Percentiles rank a stretch among this genome's conserved stretches.
Conservation (phyloP, 345 rosid genomes). For the Hibiscus trionum region DNA sequence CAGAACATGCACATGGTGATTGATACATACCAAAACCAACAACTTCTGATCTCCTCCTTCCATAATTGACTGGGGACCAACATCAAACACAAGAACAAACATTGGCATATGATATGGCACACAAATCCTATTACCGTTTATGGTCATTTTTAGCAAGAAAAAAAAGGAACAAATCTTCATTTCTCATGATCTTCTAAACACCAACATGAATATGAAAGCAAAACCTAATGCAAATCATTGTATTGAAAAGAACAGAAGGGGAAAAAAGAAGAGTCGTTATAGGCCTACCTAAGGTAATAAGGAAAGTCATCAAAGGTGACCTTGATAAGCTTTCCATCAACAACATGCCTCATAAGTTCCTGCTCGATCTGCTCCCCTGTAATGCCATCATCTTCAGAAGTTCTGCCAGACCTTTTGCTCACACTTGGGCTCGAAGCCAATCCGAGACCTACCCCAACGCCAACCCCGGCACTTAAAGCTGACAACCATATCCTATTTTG, state of each 20-base stretch:
- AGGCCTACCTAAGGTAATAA: constrained; percentile 65
- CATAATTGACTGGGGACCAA: constrained; percentile 13
- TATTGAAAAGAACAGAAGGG: not conserved
- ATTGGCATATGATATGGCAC: not conserved
- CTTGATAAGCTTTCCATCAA: constrained; percentile 55
- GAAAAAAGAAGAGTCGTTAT: not conserved
- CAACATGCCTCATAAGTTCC: constrained; percentile 60
- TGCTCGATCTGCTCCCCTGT: constrained; percentile 63
- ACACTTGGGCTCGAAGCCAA: constrained; percentile 69
- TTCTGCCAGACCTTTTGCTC: constrained; percentile 44
- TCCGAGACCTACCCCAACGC: constrained; percentile 81
- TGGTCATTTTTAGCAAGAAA: not conserved
- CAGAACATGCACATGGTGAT: constrained; percentile 15
- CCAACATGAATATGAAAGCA: not conserved
- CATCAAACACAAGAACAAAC: not conserved
- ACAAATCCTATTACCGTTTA: not conserved
- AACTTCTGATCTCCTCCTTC: not conserved
- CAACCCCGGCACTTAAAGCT: constrained; percentile 81
- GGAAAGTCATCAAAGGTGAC: constrained; percentile 84
- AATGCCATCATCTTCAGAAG: constrained; percentile 37
- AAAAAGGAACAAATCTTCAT: not conserved
- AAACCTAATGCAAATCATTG: not conserved
- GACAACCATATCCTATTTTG: constrained; percentile 63
- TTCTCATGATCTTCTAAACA: constrained; percentile 7
- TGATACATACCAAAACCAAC: constrained; percentile 13